phyloP scores from a whole-genome alignment of 345 rosid species.

The Camelina neglecta region DNA sequence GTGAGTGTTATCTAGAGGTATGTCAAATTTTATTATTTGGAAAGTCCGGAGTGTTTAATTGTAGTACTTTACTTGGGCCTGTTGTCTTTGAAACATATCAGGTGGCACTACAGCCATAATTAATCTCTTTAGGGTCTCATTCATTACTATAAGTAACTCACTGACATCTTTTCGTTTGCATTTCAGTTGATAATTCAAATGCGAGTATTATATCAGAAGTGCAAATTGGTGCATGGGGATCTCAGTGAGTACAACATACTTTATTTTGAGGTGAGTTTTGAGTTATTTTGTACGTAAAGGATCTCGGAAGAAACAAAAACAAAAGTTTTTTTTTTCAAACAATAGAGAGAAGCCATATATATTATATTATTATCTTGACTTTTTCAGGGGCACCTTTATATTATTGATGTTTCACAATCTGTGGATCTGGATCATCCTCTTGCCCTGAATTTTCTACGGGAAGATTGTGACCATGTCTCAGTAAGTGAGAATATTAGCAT shows the following conservation, averaged over 20 bases:
- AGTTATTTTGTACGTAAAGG: conserved; percentile 14
- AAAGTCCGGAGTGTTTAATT: background rate
- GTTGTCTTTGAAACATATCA: background rate
- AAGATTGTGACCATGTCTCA: conserved; percentile 94
- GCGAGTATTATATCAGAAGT: conserved; percentile 85
- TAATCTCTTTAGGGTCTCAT: background rate
- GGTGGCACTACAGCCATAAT: background rate
- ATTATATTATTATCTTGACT: conserved; percentile 6
- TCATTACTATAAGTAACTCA: background rate
- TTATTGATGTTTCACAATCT: conserved; percentile 92
- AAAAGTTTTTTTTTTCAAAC: background rate
- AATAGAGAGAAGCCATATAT: conserved; percentile 1
- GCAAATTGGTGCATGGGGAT: conserved; percentile 97
- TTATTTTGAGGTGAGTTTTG: conserved; percentile 71
- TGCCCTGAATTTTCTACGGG: conserved; percentile 88
- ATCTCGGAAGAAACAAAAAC: conserved; percentile 2
- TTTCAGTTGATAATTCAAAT: conserved; percentile 77
- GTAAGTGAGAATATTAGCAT: conserved; percentile 51
- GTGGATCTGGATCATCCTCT: conserved; percentile 98
- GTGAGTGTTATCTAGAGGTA: conserved; percentile 94
- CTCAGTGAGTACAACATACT: conserved; percentile 98
- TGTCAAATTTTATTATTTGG: background rate
- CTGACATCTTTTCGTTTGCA: conserved; percentile 26
- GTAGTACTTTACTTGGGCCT: background rate
- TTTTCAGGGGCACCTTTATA: conserved; percentile 82